phyloP scores from a whole-genome alignment of 441 rosid species.

The Flueggea neowawraea region DNA sequence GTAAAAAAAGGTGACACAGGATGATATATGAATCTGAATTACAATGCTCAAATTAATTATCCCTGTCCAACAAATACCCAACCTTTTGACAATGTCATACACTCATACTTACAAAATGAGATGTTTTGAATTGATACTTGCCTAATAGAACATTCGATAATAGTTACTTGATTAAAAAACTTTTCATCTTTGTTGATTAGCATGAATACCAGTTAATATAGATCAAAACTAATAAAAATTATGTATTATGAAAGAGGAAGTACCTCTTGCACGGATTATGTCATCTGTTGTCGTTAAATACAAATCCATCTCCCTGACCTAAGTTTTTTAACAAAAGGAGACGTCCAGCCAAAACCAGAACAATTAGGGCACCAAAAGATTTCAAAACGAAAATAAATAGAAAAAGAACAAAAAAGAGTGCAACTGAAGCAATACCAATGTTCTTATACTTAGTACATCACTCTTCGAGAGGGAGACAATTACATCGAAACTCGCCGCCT shows the following conservation, averaged over 20 bases:
- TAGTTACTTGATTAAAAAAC: no score
- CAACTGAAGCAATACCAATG: conserved; percentile 41
- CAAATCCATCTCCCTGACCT: conserved; percentile 88
- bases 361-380: background rate
- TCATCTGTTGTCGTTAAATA: conserved; percentile 75
- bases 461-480: conserved; percentile 64
- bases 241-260: background rate
- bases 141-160: no score
- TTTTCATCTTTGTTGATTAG: no score
- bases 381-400: background rate
- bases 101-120: no score
- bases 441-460: conserved; percentile 37
- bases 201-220: no score
- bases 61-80: no score
- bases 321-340: conserved; percentile 1
- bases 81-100: no score
- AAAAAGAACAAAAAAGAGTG: conserved; percentile 3
- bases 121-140: no score
- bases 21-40: no score
- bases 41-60: no score
- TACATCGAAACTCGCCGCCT: conserved; percentile 65
- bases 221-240: background rate
- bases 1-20: no score
- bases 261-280: conserved; percentile 77
- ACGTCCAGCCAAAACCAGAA: background rate